Evolutionary conservation across 306 rosid species (phyloP).

Genomic region (Luffa acutangula): DNA sequence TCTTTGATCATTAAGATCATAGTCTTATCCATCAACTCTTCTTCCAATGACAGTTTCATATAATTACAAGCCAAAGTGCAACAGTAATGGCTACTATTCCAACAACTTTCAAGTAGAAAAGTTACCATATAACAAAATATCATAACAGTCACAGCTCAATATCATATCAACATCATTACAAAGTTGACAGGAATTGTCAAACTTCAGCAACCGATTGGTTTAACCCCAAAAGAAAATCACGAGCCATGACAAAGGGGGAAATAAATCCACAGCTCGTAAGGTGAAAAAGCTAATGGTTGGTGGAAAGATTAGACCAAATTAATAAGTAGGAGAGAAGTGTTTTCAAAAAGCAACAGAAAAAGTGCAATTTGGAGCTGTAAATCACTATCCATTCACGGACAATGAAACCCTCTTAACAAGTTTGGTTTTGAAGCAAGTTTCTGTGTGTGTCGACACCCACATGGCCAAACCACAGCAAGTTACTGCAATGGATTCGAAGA

Average conservation of each 20-base stretch:
- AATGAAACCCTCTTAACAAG: background rate
- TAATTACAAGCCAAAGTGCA: background rate
- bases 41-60: background rate
- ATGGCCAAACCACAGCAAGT: background rate
- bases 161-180: background rate
- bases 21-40: background rate
- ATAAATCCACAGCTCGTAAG: background rate
- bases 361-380: background rate
- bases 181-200: background rate
- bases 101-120: background rate
- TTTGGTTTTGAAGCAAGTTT: background rate
- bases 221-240: background rate
- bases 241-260: background rate
- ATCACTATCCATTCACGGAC: conserved; percentile 7
- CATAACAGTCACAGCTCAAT: background rate
- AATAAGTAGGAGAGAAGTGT: background rate
- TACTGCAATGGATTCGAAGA: background rate
- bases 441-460: background rate
- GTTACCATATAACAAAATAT: background rate
- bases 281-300: background rate
- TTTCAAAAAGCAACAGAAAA: background rate
- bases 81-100: background rate
- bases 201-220: background rate
- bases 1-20: background rate
- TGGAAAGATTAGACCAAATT: background rate